Evolutionary conservation across 2,329 filamentous ascomycete species (phyloP).

Genomic region (Claviceps humidiphila): DNA sequence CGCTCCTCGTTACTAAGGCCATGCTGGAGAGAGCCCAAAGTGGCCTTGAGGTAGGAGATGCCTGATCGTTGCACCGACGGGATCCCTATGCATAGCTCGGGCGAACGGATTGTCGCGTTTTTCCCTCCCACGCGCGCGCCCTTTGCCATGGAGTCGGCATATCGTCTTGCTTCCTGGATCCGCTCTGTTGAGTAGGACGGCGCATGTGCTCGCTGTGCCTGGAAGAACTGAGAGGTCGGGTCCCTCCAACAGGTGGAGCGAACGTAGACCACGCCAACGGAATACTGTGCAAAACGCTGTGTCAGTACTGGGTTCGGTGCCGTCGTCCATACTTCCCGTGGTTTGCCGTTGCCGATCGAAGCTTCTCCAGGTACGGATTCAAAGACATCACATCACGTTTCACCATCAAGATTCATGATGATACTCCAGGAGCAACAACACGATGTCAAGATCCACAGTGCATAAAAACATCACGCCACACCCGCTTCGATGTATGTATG

Average conservation of each 20-base stretch:
- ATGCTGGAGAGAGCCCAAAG: constrained; percentile 5
- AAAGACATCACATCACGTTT: no score
- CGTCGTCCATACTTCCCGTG: no score
- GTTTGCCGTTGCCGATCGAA: no score
- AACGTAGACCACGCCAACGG: not conserved
- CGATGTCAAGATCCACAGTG: no score
- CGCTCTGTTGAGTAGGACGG: constrained; percentile 4
- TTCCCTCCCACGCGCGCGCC: not conserved
- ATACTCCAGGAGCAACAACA: no score
- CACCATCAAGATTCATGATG: no score
- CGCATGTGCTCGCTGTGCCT: not conserved
- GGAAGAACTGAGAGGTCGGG: constrained; percentile 7
- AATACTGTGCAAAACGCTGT: not conserved
- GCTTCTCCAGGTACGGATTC: no score
- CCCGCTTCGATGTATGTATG: no score
- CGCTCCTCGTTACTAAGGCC: constrained; percentile 3
- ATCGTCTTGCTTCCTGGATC: constrained; percentile 3
- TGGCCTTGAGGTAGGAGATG: constrained; percentile 6
- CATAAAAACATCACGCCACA: no score
- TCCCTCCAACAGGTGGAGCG: constrained; percentile 5
- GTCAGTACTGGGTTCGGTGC: no score
- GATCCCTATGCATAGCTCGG: constrained; percentile 6
- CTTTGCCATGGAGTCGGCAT: not conserved
- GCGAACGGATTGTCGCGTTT: not conserved
- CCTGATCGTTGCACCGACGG: constrained; percentile 4